These are phyloP conservation scores for Coemansia sp. DNA, from an alignment of 192 early-diverging fungal species.

Conservation along the genomic window DNA sequence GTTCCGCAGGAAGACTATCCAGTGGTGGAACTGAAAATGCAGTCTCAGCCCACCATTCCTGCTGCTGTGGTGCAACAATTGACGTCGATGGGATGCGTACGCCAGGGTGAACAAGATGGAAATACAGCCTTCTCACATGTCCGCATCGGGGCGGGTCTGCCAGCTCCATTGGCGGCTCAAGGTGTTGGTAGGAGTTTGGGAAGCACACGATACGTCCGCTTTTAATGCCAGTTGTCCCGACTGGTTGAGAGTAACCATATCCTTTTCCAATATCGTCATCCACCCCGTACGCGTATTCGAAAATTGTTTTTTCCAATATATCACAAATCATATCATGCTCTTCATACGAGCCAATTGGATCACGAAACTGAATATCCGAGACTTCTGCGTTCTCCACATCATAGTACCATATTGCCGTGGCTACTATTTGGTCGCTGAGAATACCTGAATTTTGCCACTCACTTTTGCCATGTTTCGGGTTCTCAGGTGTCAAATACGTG, in stretches of 20 bases:
- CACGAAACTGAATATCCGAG: constrained; percentile 58
- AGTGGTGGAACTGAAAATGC: background rate
- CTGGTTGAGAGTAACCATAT: constrained; percentile 21
- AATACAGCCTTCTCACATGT: constrained; percentile 60
- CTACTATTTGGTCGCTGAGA: constrained; percentile 65
- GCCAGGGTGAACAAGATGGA: constrained; percentile 67
- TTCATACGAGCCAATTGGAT: background rate
- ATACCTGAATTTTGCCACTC: constrained; percentile 69
- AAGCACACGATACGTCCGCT: constrained; percentile 62
- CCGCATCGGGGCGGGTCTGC: constrained; percentile 59
- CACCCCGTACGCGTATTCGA: constrained; percentile 11
- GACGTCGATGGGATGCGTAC: constrained; percentile 52
- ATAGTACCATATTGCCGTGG: constrained; percentile 71
- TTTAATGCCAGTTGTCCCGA: constrained; percentile 39
- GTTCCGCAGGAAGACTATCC: background rate
- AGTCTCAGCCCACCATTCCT: constrained; percentile 27
- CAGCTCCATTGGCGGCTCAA: constrained; percentile 57
- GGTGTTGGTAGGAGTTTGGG: constrained; percentile 69
- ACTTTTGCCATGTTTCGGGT: constrained; percentile 50
- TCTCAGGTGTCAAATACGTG: constrained; percentile 64
- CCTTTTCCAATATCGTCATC: constrained; percentile 27
- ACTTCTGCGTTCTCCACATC: constrained; percentile 62
- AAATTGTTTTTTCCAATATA: background rate
- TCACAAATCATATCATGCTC: background rate
- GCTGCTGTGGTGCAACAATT: constrained; percentile 63